These are phyloP conservation scores for Podila horticola DNA, from an alignment of 192 early-diverging fungal genomes.

Conservation along the genomic window DNA sequence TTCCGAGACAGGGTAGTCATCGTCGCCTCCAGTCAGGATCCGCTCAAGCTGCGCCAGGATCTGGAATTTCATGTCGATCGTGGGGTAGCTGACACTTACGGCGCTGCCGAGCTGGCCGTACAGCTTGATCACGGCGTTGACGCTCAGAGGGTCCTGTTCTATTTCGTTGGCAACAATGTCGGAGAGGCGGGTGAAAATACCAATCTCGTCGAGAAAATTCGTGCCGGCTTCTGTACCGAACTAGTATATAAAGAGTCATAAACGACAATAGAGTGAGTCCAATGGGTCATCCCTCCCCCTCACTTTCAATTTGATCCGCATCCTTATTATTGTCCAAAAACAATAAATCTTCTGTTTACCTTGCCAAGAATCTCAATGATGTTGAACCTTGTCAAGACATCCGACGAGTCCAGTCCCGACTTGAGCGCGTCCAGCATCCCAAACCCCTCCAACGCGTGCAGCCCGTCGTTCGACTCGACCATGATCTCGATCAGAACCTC, in stretches of 20 bases:
- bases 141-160: conserved; percentile 12
- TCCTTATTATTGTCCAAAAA: background rate
- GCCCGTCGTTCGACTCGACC: conserved; percentile 3
- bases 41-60: conserved; percentile 30
- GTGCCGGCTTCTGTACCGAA: conserved; percentile 33
- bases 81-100: conserved; percentile 7
- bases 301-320: background rate
- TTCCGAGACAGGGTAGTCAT: conserved; percentile 19
- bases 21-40: conserved; percentile 18
- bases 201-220: conserved; percentile 27
- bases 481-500: conserved; percentile 18
- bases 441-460: background rate
- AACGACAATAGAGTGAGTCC: too few relatives aligned
- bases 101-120: conserved; percentile 40
- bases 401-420: conserved; percentile 7
- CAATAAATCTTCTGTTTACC: conserved; percentile 2
- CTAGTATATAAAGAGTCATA: background rate
- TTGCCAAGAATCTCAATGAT: conserved; percentile 41
- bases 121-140: conserved; percentile 28
- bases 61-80: conserved; percentile 41
- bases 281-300: too few relatives aligned
- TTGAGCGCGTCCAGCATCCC: conserved; percentile 25
- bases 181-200: conserved; percentile 14
- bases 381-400: conserved; percentile 41
- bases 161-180: conserved; percentile 16